Conservation (phyloP, 805 yeast genomes). For the Ogataea saltuana region DNA sequence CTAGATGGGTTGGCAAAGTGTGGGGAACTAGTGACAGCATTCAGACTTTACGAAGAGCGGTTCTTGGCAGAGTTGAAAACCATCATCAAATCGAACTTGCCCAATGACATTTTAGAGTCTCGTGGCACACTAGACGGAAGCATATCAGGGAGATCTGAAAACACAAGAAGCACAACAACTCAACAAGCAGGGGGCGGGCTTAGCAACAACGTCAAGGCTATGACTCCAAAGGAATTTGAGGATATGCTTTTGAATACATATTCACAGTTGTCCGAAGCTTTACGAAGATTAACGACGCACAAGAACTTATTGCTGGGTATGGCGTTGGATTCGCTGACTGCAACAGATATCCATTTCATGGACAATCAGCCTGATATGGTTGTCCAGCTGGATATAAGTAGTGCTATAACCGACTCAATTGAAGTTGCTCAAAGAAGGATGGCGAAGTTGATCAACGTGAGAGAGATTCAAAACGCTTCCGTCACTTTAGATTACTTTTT, state of each 20-base stretch:
- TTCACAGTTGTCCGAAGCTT: conserved; percentile 65
- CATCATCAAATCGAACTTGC: conserved; percentile 66
- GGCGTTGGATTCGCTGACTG: conserved; percentile 51
- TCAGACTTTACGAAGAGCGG: conserved; percentile 62
- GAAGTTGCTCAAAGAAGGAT: conserved; percentile 73
- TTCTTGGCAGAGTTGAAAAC: conserved; percentile 71
- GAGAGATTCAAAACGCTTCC: conserved; percentile 68
- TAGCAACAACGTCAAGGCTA: conserved; percentile 52
- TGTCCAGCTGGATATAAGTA: conserved; percentile 65
- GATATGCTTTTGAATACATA: conserved; percentile 62
- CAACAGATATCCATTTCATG: conserved; percentile 28
- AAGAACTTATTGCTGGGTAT: conserved; percentile 77
- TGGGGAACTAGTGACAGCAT: conserved; percentile 61
- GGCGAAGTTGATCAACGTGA: conserved; percentile 73
- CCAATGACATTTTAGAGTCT: conserved; percentile 41
- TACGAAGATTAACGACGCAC: conserved; percentile 72
- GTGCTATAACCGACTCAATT: conserved; percentile 65
- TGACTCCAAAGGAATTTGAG: conserved; percentile 77
- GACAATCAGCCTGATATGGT: conserved; percentile 41
- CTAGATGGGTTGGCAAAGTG: conserved; percentile 61
- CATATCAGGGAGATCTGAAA: conserved; percentile 32
- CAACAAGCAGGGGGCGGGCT: conserved; percentile 30
- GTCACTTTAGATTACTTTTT: conserved; percentile 62
- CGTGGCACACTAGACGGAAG: conserved; percentile 16
- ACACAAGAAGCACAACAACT: conserved; percentile 27